Evolutionary conservation across 768 basidiomycete species (phyloP).

Genomic region (Psilocybe cyanescens): DNA sequence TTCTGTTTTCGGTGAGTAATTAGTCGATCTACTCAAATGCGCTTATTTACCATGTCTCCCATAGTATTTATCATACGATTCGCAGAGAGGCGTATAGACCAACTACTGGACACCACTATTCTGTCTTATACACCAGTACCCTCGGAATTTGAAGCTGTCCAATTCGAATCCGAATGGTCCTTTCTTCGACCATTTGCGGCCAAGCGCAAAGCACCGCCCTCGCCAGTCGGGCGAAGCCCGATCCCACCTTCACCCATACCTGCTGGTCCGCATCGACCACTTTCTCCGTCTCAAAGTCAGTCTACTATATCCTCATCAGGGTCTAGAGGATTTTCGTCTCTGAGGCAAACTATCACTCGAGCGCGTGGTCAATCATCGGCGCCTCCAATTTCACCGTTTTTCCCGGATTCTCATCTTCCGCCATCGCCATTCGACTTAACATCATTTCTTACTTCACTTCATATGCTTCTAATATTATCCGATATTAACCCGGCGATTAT

Average conservation of each 20-base stretch:
- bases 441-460: constrained; percentile 81
- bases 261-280: constrained; percentile 52
- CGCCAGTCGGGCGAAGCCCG: constrained; percentile 37
- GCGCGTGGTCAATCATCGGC: constrained; percentile 47
- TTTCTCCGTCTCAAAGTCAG: constrained; percentile 54
- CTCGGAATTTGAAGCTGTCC: constrained; percentile 77
- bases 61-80: constrained; percentile 96
- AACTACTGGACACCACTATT: constrained; percentile 78
- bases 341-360: constrained; percentile 66
- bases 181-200: constrained; percentile 75
- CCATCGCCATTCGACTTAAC: constrained; percentile 62
- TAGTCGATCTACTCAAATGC: background rate
- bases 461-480: constrained; percentile 81
- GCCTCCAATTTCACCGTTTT: constrained; percentile 52
- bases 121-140: constrained; percentile 84
- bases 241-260: constrained; percentile 55
- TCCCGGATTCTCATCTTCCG: constrained; percentile 45
- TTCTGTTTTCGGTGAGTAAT: constrained; percentile 82
- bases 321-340: constrained; percentile 65
- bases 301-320: constrained; percentile 46
- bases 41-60: constrained; percentile 8
- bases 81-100: constrained; percentile 88
- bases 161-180: constrained; percentile 97
- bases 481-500: constrained; percentile 89
- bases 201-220: constrained; percentile 56